Evolutionary conservation across 2,329 filamentous ascomycete genomes (phyloP), one percentile per base, ranked within the genome.

Genomic region (Fusarium vanettenii): DNA sequence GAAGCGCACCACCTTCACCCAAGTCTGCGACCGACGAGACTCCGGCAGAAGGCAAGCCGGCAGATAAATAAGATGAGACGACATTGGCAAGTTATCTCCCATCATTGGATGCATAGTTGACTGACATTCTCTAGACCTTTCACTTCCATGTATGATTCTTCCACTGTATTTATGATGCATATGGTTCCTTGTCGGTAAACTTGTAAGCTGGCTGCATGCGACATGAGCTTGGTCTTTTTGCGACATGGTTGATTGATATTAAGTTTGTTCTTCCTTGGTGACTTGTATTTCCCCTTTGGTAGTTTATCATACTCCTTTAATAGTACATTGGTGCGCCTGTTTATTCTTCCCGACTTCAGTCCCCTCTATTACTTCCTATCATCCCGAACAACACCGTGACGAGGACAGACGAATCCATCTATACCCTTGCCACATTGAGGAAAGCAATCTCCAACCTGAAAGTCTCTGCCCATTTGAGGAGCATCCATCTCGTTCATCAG

Each of bases 401-500:
- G 64, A 35, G 37, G 22, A 43, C 35, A 66, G n/a, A 43, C 7
- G 20, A 35, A 29, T 10, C 57, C 63, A 16, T 37, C 50, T 13
- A 37, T 41, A 5, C 39, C 64, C 2, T 45, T 43, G 9, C 20
- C n/a, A 9, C 52, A 52, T 13, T 73, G 61, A 22, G 55, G 48
- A 18, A 57, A 65, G 10, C 57, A 6, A 27, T 43, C 50, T 13
- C 63, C 33, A 18, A 29, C 59, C 13, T 69, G 48, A 33, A 25
- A 20, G 5, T 27, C 39, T 6, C 39, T 16, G 18, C 72, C 41
- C 22, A 78, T 66, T 65, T 79, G 77, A n/a, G 77, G 77, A 8
- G 77, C 77, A 52, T 79, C 76, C 77, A 79, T 79, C 9, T 74
- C 73, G 37, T 78, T 78, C 14, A 27, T 60, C 25, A 50, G 43